Base-by-base conservation (phyloP, 2,329 filamentous ascomycete genomes). In the Clonostachys chloroleuca region DNA sequence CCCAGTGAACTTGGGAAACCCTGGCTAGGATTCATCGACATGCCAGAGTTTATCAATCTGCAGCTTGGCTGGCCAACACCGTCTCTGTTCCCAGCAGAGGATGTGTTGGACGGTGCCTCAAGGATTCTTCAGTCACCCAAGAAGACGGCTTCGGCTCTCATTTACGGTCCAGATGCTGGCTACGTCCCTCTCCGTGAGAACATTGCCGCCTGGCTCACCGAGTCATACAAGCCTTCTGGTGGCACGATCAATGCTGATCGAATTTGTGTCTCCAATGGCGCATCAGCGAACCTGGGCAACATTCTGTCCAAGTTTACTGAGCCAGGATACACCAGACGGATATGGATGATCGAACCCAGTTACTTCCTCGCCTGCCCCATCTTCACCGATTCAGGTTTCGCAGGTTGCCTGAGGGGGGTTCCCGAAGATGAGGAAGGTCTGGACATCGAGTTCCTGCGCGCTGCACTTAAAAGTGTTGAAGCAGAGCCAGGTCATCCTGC, bases 301-400 rank as follows among this genome's bases (percentile, higher is more conserved):
- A 48, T 51, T n/a, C 47, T 55, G 2, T 24, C 42, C 5, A 47
- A 45, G 18, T 86, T 81, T 54, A 80, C 82, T 1, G 83, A 86
- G 56, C 79, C 81, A 1, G 58, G 68, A 5, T 83, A 79, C 57
- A 86, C 83, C 10, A 68, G 74, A 36, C 74, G 76, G 57, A 68
- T 86, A 18, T 86, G 80, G 77, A 74, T 85, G 62, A 75, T 84
- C 2, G 74, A 77, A 24, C 83, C 83, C 5, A 77, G 75, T 2
- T 87, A 86, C 59, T 79, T 82, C 63, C 66, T 84, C 12, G 79
- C 77, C 1, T 84, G 81, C 57, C 69, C 78, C 2, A 78, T 84
- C 24, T 80, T 86, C 49, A 74, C 83, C 40, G 83, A 87, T 61
- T 69, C 74, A 37, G 77, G 80, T 1, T 84, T 84, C 50, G 65